Conservation (phyloP, 1,139 yeast species). For the Zygosaccharomyces sapae region DNA sequence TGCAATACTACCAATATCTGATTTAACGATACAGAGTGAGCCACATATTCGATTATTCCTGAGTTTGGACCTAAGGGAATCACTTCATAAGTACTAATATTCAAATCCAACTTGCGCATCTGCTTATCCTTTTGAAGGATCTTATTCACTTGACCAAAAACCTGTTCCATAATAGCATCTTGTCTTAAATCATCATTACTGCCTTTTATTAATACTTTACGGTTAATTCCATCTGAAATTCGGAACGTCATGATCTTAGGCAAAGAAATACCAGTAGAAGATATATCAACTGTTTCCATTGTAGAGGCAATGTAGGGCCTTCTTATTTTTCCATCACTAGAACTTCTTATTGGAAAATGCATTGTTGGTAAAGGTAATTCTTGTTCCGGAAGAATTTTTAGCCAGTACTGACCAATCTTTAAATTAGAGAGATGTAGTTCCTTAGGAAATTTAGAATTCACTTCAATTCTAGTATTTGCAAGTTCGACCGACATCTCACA, state of each 20-base stretch:
- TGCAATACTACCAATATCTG: slow-evolving; percentile 66
- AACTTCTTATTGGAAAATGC: slow-evolving; percentile 41
- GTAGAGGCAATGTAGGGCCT: slow-evolving; percentile 49
- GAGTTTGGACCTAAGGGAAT: slow-evolving; percentile 84
- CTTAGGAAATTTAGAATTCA: slow-evolving; percentile 30
- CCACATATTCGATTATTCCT: slow-evolving; percentile 88
- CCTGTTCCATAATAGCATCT: slow-evolving; percentile 97
- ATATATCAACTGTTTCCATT: slow-evolving; percentile 49
- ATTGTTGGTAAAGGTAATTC: slow-evolving; percentile 69
- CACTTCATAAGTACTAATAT: slow-evolving; percentile 80
- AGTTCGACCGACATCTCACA: slow-evolving; percentile 50
- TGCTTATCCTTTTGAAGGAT: slow-evolving; percentile 56
- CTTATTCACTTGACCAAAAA: slow-evolving; percentile 79
- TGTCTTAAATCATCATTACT: slow-evolving; percentile 91
- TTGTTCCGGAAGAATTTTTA: slow-evolving; percentile 42
- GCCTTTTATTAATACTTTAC: slow-evolving; percentile 66
- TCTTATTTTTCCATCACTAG: slow-evolving; percentile 38
- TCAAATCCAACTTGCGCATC: slow-evolving; percentile 53
- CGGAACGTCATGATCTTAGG: slow-evolving; percentile 69
- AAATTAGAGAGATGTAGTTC: slow-evolving; percentile 40
- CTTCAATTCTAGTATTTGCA: slow-evolving; percentile 46
- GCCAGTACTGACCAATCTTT: slow-evolving; percentile 55
- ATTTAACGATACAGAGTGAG: slow-evolving; percentile 65
- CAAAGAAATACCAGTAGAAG: slow-evolving; percentile 76
- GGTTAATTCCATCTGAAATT: slow-evolving; percentile 54